Evolutionary conservation across 805 yeast genomes (phyloP).

Genomic region (Candida sithepensis): DNA sequence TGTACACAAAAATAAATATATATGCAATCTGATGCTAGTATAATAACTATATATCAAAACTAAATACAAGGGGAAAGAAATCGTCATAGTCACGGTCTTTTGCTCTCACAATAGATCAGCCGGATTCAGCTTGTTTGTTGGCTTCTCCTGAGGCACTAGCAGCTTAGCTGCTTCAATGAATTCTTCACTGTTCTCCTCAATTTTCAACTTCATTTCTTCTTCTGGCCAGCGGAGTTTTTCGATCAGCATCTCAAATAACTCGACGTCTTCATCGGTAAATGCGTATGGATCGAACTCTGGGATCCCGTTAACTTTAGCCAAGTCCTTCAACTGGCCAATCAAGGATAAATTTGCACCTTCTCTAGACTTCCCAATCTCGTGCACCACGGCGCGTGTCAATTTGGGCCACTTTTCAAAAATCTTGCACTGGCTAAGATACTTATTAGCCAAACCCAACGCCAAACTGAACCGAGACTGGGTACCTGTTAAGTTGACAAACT

Average conservation of each 20-base stretch:
- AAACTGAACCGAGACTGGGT: neutral
- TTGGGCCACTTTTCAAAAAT: conserved; percentile 25
- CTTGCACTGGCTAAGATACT: conserved; percentile 15
- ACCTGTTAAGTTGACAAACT: conserved; percentile 1
- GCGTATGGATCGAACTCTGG: conserved; percentile 15
- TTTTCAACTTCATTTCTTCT: conserved; percentile 6
- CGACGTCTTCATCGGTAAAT: conserved; percentile 9
- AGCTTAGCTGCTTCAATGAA: conserved; percentile 18
- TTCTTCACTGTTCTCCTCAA: conserved; percentile 9
- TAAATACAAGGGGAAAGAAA: too few species aligned
- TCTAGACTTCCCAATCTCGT: neutral
- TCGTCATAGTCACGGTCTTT: too few species aligned
- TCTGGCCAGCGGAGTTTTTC: conserved; percentile 19
- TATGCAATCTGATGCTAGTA: too few species aligned
- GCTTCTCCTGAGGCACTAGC: conserved; percentile 3
- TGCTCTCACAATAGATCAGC: conserved; percentile 10
- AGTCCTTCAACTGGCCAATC: conserved; percentile 5
- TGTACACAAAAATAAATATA: too few species aligned
- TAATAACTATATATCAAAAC: too few species aligned
- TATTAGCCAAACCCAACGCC: conserved; percentile 2
- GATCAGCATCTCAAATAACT: conserved; percentile 12
- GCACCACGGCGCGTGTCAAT: neutral
- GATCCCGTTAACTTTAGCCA: conserved; percentile 22
- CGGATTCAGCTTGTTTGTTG: conserved; percentile 7
- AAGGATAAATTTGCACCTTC: neutral